Percentiles rank a stretch among this genome's conserved stretches.
These are phyloP conservation scores for Pyrrhoderma lamaoense DNA, from an alignment of 1,284 basidiomycete genomes.

Conservation along the genomic window DNA sequence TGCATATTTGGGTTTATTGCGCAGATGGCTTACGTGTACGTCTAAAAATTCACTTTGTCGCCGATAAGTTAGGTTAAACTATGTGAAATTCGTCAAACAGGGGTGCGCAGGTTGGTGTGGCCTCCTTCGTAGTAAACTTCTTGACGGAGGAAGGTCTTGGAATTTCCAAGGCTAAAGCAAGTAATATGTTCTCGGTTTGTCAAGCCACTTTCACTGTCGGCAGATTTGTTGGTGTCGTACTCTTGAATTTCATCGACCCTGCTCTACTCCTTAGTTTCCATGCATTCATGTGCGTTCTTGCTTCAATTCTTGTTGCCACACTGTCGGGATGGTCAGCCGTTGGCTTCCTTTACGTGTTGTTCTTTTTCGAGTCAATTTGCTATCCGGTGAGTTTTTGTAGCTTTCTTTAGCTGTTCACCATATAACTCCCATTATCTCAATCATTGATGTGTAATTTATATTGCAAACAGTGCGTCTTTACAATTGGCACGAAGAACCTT, in stretches of 20 bases:
- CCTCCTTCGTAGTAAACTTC: constrained; percentile 67
- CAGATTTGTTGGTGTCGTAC: constrained; percentile 56
- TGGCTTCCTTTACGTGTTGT: constrained; percentile 58
- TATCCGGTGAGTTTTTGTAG: constrained; percentile 40
- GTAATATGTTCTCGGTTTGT: constrained; percentile 63
- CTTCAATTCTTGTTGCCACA: constrained; percentile 47
- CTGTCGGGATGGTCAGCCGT: constrained; percentile 50
- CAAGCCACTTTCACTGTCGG: constrained; percentile 68
- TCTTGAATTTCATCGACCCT: constrained; percentile 59
- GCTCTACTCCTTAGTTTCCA: constrained; percentile 55
- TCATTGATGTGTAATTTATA: neutral
- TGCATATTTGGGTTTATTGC: constrained; percentile 68
- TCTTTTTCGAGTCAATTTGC: constrained; percentile 75
- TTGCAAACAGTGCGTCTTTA: constrained; percentile 53
- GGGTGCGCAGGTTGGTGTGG: constrained; percentile 69
- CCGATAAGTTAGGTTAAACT: neutral
- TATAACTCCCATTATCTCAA: too few species aligned
- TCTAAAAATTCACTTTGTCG: constrained; percentile 7
- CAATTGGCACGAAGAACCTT: constrained; percentile 62
- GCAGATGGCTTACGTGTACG: constrained; percentile 63
- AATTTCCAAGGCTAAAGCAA: constrained; percentile 45
- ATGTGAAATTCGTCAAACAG: constrained; percentile 27
- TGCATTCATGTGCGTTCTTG: constrained; percentile 43
- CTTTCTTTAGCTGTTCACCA: too few species aligned
- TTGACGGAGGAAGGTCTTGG: constrained; percentile 55